Base-by-base conservation (phyloP, 2,329 filamentous ascomycete genomes). In the Cordyceps pruinosa region DNA sequence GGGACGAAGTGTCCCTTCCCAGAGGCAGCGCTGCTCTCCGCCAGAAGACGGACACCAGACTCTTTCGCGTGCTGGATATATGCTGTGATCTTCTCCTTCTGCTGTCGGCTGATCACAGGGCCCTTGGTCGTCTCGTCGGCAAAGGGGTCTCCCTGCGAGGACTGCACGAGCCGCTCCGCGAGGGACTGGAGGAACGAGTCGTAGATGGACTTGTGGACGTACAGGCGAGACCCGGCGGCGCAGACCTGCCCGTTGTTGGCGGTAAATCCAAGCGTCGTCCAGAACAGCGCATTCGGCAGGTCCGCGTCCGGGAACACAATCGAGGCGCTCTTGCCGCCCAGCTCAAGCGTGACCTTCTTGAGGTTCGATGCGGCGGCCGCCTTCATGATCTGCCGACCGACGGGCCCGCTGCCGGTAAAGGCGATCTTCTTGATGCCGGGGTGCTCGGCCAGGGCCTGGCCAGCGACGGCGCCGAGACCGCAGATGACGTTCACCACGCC, bases 401-500 rank as follows among this genome's bases (percentile, higher is more conserved):
- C 88, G 0, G 73, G 75, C 0, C 85, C 88, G 15, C 81, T 86
- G 41, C 88, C 88, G 0, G 88, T 90, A 63, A 91, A 91, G 0
- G 87, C 85, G 55, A 90, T 77, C 73, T 90, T 90, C 65, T 87
- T 83, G 26, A 91, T 79, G 39, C 78, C 76, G 7, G 78, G 71
- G 66, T 91, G 88, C 41, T 77, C 73, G 1, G 82, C 84, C 7
- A 90, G 75, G 0, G 86, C 84, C 4, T 83, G 78, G 19, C 88
- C 88, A 2, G 86, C 84, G 34, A 82, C 81, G 25, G 76, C 76
- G 17, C 87, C 87, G 28, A 21, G 34, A 0, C 87, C 87, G 58
- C 87, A 88, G 56, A 90, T 65, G 49, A 90, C 78, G 67, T 90
- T 90, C 62, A 90, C 73, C 5, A 90, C 87, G 34, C 88, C 87